Evolutionary conservation across 192 early-diverging fungal genomes (phyloP).

Genomic region (Podila epicladia): DNA sequence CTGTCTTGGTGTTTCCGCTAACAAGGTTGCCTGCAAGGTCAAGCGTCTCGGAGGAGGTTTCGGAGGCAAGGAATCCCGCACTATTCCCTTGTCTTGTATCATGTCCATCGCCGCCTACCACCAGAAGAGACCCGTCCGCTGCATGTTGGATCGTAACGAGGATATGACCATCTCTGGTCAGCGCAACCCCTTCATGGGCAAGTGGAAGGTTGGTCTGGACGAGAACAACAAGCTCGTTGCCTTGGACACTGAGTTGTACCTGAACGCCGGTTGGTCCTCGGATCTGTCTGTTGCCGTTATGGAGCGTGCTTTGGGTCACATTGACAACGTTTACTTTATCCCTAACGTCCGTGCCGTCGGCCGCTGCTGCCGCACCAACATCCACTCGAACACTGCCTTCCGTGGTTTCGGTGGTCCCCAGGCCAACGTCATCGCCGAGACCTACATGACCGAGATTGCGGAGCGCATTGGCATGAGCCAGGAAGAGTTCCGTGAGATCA

Average conservation of each 20-base stretch:
- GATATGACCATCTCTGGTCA: conserved; percentile 82
- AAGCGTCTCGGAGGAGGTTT: conserved; percentile 92
- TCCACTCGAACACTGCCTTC: conserved; percentile 88
- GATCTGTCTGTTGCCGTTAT: conserved; percentile 75
- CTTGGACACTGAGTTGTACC: conserved; percentile 67
- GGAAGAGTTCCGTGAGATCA: conserved; percentile 70
- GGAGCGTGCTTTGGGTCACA: conserved; percentile 78
- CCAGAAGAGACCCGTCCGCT: conserved; percentile 71
- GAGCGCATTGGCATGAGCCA: conserved; percentile 70
- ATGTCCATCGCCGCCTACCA: conserved; percentile 78
- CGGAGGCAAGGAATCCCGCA: conserved; percentile 82
- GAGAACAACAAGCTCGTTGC: conserved; percentile 72
- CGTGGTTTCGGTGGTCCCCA: conserved; percentile 89
- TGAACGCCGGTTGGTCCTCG: conserved; percentile 72
- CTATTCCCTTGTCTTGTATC: conserved; percentile 68
- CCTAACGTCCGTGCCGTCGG: conserved; percentile 75
- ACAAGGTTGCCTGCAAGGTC: conserved; percentile 77
- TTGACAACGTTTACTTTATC: conserved; percentile 85
- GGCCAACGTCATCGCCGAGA: conserved; percentile 84
- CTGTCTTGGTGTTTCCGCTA: conserved; percentile 75
- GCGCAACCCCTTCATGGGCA: conserved; percentile 83
- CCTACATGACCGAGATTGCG: conserved; percentile 81
- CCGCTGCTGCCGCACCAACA: conserved; percentile 82
- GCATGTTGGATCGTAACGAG: conserved; percentile 85
- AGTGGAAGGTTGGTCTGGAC: conserved; percentile 80